These are phyloP conservation scores for Lathyrus aphaca DNA, from an alignment of 306 rosid species.

Conservation along the genomic window DNA sequence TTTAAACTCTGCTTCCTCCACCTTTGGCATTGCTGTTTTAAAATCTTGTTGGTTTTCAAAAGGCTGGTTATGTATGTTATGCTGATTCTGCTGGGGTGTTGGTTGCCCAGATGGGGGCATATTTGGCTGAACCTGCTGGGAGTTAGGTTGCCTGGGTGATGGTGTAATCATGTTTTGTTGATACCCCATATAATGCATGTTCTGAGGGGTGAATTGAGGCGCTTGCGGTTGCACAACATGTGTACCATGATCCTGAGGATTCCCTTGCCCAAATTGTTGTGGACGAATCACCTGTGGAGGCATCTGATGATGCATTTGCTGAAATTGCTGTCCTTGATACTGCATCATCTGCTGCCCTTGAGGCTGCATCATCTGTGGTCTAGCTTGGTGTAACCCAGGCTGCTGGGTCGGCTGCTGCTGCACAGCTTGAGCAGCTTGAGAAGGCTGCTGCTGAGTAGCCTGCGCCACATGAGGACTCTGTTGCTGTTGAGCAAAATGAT, in stretches of 20 bases:
- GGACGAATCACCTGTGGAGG: conserved; percentile 53
- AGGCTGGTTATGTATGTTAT: conserved; percentile 57
- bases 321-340: conserved; percentile 62
- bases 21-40: conserved; percentile 45
- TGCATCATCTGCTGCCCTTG: conserved; percentile 59
- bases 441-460: conserved; percentile 53
- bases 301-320: conserved; percentile 68
- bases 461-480: conserved; percentile 45
- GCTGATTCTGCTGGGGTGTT: conserved; percentile 60
- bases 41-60: conserved; percentile 70
- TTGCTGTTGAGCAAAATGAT: conserved; percentile 53
- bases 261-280: conserved; percentile 64
- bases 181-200: conserved; percentile 70
- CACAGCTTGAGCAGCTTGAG: conserved; percentile 54
- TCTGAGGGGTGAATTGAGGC: conserved; percentile 66
- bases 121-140: conserved; percentile 64
- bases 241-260: conserved; percentile 58
- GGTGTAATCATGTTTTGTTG: conserved; percentile 59
- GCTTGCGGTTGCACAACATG: conserved; percentile 62
- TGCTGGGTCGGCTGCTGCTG: conserved; percentile 58
- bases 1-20: conserved; percentile 71
- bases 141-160: conserved; percentile 64
- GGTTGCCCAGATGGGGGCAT: conserved; percentile 63
- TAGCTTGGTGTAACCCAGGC: conserved; percentile 47
- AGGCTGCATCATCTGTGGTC: conserved; percentile 60